Evolutionary conservation across 805 yeast genomes (phyloP).

Genomic region (Barnettozyma siamensis): DNA sequence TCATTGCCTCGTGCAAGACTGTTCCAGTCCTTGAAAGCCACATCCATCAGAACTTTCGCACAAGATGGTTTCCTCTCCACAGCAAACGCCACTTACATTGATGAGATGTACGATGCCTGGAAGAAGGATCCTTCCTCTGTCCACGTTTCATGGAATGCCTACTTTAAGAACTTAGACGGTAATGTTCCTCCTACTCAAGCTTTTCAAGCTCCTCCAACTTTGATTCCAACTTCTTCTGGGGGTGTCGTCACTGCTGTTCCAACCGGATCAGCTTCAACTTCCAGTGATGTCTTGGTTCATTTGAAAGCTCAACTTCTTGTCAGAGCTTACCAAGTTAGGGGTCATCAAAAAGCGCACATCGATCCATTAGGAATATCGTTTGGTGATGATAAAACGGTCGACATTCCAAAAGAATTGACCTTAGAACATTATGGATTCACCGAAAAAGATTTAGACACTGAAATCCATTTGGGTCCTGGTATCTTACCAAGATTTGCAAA

Average conservation of each 20-base stretch:
- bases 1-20: conserved; percentile 21
- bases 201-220: conserved; percentile 85
- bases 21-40: conserved; percentile 9
- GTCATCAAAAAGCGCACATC: conserved; percentile 90
- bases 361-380: conserved; percentile 93
- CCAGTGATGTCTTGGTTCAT: conserved; percentile 67
- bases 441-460: conserved; percentile 75
- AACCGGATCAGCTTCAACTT: conserved; percentile 30
- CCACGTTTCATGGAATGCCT: conserved; percentile 95
- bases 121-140: conserved; percentile 82
- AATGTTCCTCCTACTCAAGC: conserved; percentile 69
- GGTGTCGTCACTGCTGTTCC: conserved; percentile 64
- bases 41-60: conserved; percentile 9
- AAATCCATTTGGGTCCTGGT: conserved; percentile 94
- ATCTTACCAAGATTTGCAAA: conserved; percentile 86
- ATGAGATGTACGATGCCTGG: conserved; percentile 98
- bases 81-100: conserved; percentile 85
- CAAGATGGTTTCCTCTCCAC: conserved; percentile 76
- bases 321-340: conserved; percentile 98
- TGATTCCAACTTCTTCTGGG: conserved; percentile 76
- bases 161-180: conserved; percentile 83
- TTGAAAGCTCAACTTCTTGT: conserved; percentile 93
- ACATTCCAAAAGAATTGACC: conserved; percentile 79
- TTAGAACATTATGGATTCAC: conserved; percentile 89
- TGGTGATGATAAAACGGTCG: conserved; percentile 54